These are phyloP conservation scores for Botryobasidium botryosum DNA, from an alignment of 768 basidiomycete genomes.

Conservation along the genomic window DNA sequence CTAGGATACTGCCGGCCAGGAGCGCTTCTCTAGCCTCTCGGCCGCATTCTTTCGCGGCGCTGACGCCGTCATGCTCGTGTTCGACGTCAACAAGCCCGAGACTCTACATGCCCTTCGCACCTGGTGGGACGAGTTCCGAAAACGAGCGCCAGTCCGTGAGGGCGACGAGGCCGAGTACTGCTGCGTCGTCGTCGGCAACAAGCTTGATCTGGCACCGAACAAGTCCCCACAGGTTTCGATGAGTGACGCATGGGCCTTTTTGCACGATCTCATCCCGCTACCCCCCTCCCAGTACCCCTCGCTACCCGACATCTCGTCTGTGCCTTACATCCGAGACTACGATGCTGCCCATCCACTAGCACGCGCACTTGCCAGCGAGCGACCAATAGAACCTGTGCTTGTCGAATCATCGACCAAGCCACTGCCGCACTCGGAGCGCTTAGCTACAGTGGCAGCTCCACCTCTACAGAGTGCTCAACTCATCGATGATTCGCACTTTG, in stretches of 20 bases:
- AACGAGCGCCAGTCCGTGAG: constrained; percentile 43
- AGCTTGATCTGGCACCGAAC: constrained; percentile 47
- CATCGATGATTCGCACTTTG: constrained; percentile 30
- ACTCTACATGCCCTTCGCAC: constrained; percentile 40
- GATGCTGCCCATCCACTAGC: no score
- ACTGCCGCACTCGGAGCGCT: no score
- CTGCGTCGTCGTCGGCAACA: constrained; percentile 56
- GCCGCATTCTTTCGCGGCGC: constrained; percentile 74
- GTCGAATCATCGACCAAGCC: no score
- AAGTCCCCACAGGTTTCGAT: constrained; percentile 20
- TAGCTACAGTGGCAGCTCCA: no score
- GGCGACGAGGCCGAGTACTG: constrained; percentile 48
- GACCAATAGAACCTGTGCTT: no score
- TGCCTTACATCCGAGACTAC: constrained; percentile 1
- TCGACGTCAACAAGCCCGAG: constrained; percentile 53
- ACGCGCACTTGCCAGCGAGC: no score
- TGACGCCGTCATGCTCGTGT: constrained; percentile 67
- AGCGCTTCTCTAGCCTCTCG: constrained; percentile 70
- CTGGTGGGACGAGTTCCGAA: constrained; percentile 70
- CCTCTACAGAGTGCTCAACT: constrained; percentile 12
- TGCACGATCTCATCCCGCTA: constrained; percentile 40
- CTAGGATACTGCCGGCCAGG: constrained; percentile 82
- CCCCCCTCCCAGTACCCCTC: background rate
- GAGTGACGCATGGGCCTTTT: constrained; percentile 33
- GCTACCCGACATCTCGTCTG: background rate